Percentiles rank a stretch among this genome's conserved stretches.
Conservation (phyloP, 805 yeast genomes). For the Suhomyces faveliae region DNA sequence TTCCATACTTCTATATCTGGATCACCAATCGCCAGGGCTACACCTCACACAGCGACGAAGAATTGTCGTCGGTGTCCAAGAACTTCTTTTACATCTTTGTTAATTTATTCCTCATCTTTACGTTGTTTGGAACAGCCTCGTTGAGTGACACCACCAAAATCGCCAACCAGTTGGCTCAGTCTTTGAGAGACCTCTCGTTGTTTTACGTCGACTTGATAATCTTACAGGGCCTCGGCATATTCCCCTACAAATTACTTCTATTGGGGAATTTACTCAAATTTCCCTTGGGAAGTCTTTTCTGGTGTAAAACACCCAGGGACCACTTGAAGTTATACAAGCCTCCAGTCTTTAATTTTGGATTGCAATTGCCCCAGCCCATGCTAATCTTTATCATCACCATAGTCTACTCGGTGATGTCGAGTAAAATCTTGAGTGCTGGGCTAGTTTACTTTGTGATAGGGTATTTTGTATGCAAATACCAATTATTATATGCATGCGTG, state of each 20-base stretch:
- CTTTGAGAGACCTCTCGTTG: constrained; percentile 73
- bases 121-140: constrained; percentile 89
- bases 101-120: constrained; percentile 88
- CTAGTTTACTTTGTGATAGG: constrained; percentile 81
- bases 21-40: constrained; percentile 83
- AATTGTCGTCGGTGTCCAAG: constrained; percentile 82
- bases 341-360: constrained; percentile 87
- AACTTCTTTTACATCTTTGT: constrained; percentile 94
- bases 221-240: constrained; percentile 82
- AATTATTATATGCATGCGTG: constrained; percentile 82
- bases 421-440: constrained; percentile 83
- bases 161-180: constrained; percentile 82
- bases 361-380: constrained; percentile 89
- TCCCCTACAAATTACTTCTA: constrained; percentile 82
- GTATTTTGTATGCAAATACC: constrained; percentile 87
- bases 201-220: constrained; percentile 87
- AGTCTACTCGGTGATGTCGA: constrained; percentile 85
- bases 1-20: constrained; percentile 86
- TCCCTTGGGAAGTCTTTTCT: constrained; percentile 51
- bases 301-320: constrained; percentile 84
- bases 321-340: constrained; percentile 75
- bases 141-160: constrained; percentile 86
- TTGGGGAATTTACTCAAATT: constrained; percentile 75
- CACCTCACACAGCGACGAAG: constrained; percentile 90
- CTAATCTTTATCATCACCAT: constrained; percentile 80